phyloP scores from a whole-genome alignment of 2,329 filamentous ascomycete genomes.

The Penicillium sp. region DNA sequence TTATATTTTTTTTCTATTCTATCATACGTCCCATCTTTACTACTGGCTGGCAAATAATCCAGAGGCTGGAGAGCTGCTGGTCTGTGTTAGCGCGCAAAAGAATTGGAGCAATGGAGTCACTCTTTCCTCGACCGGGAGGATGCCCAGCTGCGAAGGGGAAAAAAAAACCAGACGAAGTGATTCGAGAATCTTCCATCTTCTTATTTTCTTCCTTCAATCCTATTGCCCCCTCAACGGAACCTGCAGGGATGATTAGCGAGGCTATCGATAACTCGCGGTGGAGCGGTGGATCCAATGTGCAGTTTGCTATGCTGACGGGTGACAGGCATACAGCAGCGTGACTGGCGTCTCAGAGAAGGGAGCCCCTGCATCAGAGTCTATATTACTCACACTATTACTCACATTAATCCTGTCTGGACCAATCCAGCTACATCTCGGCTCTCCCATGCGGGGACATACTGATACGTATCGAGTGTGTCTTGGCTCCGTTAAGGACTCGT shows the following conservation, averaged over 20 bases:
- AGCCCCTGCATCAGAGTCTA: slow-evolving; percentile 4
- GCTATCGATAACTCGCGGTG: slow-evolving; percentile 15
- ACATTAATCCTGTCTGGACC: background rate
- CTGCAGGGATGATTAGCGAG: slow-evolving; percentile 6
- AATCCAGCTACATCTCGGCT: background rate
- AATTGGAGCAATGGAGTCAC: slow-evolving; percentile 30
- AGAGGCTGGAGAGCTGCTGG: slow-evolving; percentile 33
- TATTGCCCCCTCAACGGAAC: slow-evolving; percentile 3
- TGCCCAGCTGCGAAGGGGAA: slow-evolving; percentile 10
- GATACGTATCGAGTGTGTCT: slow-evolving; percentile 1
- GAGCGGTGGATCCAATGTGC: slow-evolving; percentile 28
- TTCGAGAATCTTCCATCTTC: slow-evolving; percentile 21
- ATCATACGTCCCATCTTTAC: slow-evolving; percentile 6
- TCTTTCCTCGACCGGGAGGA: slow-evolving; percentile 16
- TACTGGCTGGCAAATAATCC: slow-evolving; percentile 26
- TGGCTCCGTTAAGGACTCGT: background rate
- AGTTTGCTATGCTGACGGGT: slow-evolving; percentile 16
- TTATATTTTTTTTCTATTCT: slow-evolving; percentile 7
- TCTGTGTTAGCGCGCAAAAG: slow-evolving; percentile 31
- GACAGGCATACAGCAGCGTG: slow-evolving; percentile 6
- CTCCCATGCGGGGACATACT: background rate
- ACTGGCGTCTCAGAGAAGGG: slow-evolving; percentile 5
- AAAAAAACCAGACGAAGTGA: background rate
- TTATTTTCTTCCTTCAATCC: background rate
- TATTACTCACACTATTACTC: background rate